Evolutionary conservation across 352 stramenopile species (phyloP).

Genomic region (Phytopythium chamaehyphon): DNA sequence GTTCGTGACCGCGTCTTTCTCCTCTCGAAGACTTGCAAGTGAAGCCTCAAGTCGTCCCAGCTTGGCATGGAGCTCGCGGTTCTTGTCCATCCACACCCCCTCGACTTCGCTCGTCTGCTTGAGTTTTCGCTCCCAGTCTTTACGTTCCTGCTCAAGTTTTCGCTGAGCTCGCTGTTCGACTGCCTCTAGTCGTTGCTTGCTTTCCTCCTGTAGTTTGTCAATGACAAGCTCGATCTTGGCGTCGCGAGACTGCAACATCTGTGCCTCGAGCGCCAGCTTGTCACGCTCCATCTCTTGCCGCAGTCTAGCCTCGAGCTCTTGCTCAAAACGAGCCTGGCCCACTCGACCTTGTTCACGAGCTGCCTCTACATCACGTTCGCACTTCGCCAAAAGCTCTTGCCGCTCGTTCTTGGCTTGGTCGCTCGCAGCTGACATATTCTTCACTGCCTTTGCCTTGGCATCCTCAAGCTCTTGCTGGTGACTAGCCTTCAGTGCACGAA

Average conservation of each 20-base stretch:
- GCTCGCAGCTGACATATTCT: slow-evolving; percentile 26
- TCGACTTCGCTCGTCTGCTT: slow-evolving; percentile 78
- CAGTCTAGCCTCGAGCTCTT: slow-evolving; percentile 43
- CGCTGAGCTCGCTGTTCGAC: slow-evolving; percentile 39
- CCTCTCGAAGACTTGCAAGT: slow-evolving; percentile 36
- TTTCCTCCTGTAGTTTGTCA: slow-evolving; percentile 74
- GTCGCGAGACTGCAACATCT: slow-evolving; percentile 71
- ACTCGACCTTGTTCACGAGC: slow-evolving; percentile 52
- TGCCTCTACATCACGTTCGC: slow-evolving; percentile 46
- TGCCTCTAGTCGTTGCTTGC: slow-evolving; percentile 42
- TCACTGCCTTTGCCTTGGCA: slow-evolving; percentile 37
- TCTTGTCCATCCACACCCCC: slow-evolving; percentile 84
- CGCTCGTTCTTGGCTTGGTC: slow-evolving; percentile 60
- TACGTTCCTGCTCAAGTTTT: slow-evolving; percentile 55
- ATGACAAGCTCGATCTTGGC: slow-evolving; percentile 81
- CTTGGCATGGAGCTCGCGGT: slow-evolving; percentile 71
- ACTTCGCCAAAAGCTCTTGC: slow-evolving; percentile 58
- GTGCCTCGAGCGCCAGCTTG: slow-evolving; percentile 55
- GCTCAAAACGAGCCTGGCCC: slow-evolving; percentile 68
- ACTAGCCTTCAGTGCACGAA: slow-evolving; percentile 39
- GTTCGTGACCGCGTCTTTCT: slow-evolving; percentile 41
- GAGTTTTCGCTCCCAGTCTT: slow-evolving; percentile 69
- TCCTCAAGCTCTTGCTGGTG: slow-evolving; percentile 65
- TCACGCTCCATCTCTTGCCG: slow-evolving; percentile 53
- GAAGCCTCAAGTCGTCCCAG: slow-evolving; percentile 40